Base-by-base conservation (phyloP, 495 filamentous ascomycete species). In the Trichoderma gamsii region DNA sequence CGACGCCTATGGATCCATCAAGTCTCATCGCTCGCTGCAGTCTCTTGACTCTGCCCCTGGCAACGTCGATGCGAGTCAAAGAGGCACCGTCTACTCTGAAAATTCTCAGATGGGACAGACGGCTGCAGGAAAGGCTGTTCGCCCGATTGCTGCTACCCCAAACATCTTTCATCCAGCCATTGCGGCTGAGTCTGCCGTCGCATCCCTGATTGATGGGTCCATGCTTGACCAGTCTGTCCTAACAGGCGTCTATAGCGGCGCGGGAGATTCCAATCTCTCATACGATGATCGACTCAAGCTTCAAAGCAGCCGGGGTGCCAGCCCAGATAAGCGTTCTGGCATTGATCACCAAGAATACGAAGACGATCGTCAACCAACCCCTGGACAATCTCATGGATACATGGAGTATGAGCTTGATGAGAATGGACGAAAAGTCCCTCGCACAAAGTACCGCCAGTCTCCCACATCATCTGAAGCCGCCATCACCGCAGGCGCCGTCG, bases 131-230 rank as follows among this genome's bases (percentile, higher is more conserved):
- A 89, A 90, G 69, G 84, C 88, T 64, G 86, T 96, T 25, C 84
- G 84, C 59, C 85, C 84, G 3, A 76, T 89, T 32, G 89, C 84
- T 41, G 85, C 88, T 21, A 96, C 92, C 70, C 89, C 92, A 21
- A 82, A 90, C 64, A 90, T 90, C 73, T 83, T 93, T 2, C 87
- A 90, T 64, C 85, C 83, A 7, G 88, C 88, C 4, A 68, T 83
- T n/a, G 89, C 83, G 8, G 88, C 94, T 5, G 92, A 96, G 76
- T 97, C 93, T 41, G 89, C 89, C 27, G 93, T 97, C 43, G 93
- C 93, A 13, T 96, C 92, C 9, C 81, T 97, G 11, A 85, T 92
- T 63, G 90, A 96, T 38, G 92, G 91, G 2, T 95, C 92, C 4
- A 83, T 96, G 68, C 84, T 91, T 43, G 90, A 96, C 43, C 89